phyloP scores from a whole-genome alignment of 371 early-diverging fungal species.

The Lichtheimia ramosa region DNA sequence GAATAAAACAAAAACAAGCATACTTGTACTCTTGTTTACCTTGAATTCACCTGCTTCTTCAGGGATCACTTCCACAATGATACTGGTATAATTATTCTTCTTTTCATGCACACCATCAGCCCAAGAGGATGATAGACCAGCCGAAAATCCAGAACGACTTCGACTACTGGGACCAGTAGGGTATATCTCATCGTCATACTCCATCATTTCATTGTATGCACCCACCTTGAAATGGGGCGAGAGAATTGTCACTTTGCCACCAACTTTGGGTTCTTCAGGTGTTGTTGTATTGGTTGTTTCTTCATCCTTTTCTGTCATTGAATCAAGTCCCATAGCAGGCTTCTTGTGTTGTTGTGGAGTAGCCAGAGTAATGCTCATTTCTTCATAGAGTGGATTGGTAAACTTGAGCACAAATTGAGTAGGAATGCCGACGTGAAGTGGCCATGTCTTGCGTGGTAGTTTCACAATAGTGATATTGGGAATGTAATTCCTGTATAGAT shows the following conservation, averaged over 20 bases:
- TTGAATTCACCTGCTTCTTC: slow-evolving; percentile 48
- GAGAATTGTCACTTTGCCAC: slow-evolving; percentile 54
- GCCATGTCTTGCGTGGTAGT: slow-evolving; percentile 54
- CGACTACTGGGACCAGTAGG: slow-evolving; percentile 22
- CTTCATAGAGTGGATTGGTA: slow-evolving; percentile 81
- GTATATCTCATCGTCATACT: slow-evolving; percentile 72
- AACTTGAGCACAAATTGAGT: slow-evolving; percentile 76
- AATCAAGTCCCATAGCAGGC: not conserved
- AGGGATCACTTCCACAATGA: slow-evolving; percentile 60
- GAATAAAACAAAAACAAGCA: too few species aligned
- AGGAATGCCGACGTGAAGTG: slow-evolving; percentile 53
- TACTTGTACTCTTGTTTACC: too few species aligned
- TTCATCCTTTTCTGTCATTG: not conserved
- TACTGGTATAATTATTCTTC: slow-evolving; percentile 60
- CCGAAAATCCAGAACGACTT: slow-evolving; percentile 25
- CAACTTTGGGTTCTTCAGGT: slow-evolving; percentile 9
- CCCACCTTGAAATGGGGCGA: slow-evolving; percentile 74
- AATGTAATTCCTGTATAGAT: slow-evolving; percentile 57
- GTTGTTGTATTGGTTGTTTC: slow-evolving; percentile 4
- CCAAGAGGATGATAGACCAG: slow-evolving; percentile 30
- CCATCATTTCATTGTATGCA: slow-evolving; percentile 81
- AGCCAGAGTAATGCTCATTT: slow-evolving; percentile 66
- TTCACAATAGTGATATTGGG: slow-evolving; percentile 76
- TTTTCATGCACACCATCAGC: slow-evolving; percentile 57
- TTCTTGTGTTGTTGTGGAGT: slow-evolving; percentile 40